Conservation (phyloP, 2,329 filamentous ascomycete genomes). For the Epichloe bromicola region DNA sequence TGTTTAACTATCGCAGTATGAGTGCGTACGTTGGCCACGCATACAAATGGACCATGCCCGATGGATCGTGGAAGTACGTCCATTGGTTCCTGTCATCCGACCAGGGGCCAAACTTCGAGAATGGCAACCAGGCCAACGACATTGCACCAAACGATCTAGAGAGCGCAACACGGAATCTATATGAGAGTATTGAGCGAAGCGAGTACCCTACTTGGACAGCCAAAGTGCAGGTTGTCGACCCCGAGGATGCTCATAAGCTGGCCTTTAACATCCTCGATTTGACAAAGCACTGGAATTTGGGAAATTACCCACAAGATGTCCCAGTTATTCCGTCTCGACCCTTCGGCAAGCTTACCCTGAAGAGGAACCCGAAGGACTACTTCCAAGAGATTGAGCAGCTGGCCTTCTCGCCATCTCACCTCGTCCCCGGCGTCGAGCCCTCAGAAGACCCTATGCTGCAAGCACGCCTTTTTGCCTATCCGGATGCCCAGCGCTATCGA, state of each 20-base stretch:
- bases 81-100: conserved; percentile 52
- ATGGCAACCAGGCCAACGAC: conserved; percentile 40
- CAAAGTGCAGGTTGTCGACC: conserved; percentile 50
- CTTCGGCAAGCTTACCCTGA: conserved; percentile 50
- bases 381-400: conserved; percentile 58
- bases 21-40: conserved; percentile 57
- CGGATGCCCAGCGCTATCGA: conserved; percentile 50
- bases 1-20: conserved; percentile 52
- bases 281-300: conserved; percentile 57
- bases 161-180: conserved; percentile 50
- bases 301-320: conserved; percentile 18
- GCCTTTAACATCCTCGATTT: conserved; percentile 54
- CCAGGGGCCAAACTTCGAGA: conserved; percentile 48
- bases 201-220: conserved; percentile 51
- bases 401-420: conserved; percentile 49
- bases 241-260: conserved; percentile 47
- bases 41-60: conserved; percentile 52
- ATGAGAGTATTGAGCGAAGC: conserved; percentile 46
- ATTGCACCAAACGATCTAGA: conserved; percentile 47
- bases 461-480: conserved; percentile 46
- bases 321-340: conserved; percentile 39
- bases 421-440: conserved; percentile 51
- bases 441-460: conserved; percentile 51
- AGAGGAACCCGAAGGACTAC: conserved; percentile 53
- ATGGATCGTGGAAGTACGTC: conserved; percentile 53